Evolutionary conservation across 1,284 basidiomycete species (phyloP).

Genomic region (Ceratobasidium sp.): DNA sequence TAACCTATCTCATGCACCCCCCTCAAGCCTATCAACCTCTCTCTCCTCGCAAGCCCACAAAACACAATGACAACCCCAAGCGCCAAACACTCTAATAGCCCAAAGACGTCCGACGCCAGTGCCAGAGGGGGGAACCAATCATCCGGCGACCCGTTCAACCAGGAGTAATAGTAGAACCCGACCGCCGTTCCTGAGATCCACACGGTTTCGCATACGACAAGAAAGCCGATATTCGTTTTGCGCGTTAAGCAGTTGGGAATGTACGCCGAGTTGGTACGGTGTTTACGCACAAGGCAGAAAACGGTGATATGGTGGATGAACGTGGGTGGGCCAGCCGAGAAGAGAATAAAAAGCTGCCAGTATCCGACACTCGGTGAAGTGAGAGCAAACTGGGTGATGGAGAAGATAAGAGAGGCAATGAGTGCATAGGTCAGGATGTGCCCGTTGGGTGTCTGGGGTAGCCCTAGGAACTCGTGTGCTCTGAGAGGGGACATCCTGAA

Average conservation of each 20-base stretch:
- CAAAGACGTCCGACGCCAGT: conserved; percentile 1
- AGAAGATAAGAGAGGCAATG: no score
- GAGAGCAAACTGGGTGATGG: no score
- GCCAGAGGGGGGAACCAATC: neutral
- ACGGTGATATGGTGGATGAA: conserved; percentile 23
- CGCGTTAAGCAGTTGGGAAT: conserved; percentile 7
- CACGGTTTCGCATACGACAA: neutral
- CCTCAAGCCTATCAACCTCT: neutral
- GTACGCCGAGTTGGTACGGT: neutral
- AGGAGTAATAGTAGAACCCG: conserved; percentile 5
- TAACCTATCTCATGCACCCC: neutral
- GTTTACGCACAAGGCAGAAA: conserved; percentile 1
- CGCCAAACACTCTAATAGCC: neutral
- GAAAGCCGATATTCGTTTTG: neutral
- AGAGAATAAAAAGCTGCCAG: neutral
- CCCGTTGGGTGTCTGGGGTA: no score
- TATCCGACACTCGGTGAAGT: neutral
- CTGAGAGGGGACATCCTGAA: no score
- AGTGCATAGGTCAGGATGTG: no score
- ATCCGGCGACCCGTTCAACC: neutral
- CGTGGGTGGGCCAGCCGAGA: neutral
- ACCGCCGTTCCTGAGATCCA: conserved; percentile 1
- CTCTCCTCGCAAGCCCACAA: neutral
- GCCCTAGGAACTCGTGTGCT: neutral
- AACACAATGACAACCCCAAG: neutral